phyloP scores from a whole-genome alignment of 768 basidiomycete species.

The Tubosaeta brunneosetosa region DNA sequence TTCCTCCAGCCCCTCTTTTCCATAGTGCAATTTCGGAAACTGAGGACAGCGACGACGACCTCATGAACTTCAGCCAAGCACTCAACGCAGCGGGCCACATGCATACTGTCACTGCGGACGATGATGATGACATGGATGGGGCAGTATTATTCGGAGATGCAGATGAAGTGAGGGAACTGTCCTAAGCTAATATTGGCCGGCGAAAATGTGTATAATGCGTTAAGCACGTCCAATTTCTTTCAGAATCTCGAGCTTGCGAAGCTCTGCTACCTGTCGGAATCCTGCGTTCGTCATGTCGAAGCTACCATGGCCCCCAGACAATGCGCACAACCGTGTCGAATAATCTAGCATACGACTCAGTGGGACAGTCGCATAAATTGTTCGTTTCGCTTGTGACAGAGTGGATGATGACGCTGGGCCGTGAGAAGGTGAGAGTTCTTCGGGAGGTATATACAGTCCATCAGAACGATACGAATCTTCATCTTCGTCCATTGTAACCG shows the following conservation, averaged over 20 bases:
- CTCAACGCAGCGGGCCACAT: constrained; percentile 55
- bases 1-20: constrained; percentile 43
- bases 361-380: constrained; percentile 69
- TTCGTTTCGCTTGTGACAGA: constrained; percentile 48
- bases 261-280: constrained; percentile 61
- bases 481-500: constrained; percentile 36
- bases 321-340: constrained; percentile 67
- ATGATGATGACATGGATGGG: constrained; percentile 74
- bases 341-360: constrained; percentile 82
- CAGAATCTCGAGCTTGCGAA: constrained; percentile 66
- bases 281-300: constrained; percentile 81
- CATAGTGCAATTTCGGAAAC: constrained; percentile 31
- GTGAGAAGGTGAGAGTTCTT: constrained; percentile 46
- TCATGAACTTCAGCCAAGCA: constrained; percentile 75
- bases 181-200: constrained; percentile 19
- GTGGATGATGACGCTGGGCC: constrained; percentile 26
- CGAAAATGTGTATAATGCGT: background rate
- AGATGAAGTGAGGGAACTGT: constrained; percentile 66
- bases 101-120: constrained; percentile 56
- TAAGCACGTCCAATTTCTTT: constrained; percentile 74
- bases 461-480: constrained; percentile 48
- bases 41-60: constrained; percentile 43
- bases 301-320: constrained; percentile 76
- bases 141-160: constrained; percentile 77
- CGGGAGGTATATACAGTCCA: constrained; percentile 71